phyloP scores from a whole-genome alignment of 257 asterid species.

The Dorcoceras hygrometricum region DNA sequence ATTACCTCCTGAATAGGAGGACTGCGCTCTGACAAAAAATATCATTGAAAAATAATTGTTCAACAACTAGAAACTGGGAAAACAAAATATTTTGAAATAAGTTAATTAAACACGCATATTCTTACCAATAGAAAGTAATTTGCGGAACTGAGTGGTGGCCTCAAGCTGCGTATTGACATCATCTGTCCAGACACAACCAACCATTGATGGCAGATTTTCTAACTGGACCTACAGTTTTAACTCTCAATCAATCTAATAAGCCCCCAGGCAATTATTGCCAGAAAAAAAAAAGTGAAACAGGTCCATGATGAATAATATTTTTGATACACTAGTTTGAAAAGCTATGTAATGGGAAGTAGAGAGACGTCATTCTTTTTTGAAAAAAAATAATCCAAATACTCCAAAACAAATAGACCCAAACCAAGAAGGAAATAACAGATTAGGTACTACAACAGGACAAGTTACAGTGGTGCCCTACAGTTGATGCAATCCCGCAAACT shows the following conservation, averaged over 20 bases:
- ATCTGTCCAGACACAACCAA: constrained; percentile 11
- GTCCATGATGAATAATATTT: not conserved
- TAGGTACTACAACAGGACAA: too few relatives aligned
- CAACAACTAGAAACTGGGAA: not conserved
- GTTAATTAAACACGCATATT: not conserved
- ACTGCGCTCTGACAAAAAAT: constrained; percentile 8
- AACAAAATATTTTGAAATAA: not conserved
- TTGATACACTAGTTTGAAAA: not conserved
- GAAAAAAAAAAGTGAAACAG: not conserved
- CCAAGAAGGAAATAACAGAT: not conserved
- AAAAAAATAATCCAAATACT: not conserved
- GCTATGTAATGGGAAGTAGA: not conserved
- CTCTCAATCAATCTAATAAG: not conserved
- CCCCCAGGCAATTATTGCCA: too few relatives aligned
- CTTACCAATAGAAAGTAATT: constrained; percentile 20
- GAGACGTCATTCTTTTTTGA: too few relatives aligned
- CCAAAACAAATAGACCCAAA: not conserved
- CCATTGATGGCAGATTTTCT: constrained; percentile 18
- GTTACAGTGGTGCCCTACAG: not conserved
- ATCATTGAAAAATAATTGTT: not conserved
- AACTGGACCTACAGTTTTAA: not conserved
- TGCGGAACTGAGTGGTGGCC: constrained; percentile 23
- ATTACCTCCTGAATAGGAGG: constrained; percentile 24
- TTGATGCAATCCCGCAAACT: not conserved
- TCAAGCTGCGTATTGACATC: constrained; percentile 10